Base-by-base conservation (phyloP, 2,329 filamentous ascomycete species). In the Trichophyton verrucosum region DNA sequence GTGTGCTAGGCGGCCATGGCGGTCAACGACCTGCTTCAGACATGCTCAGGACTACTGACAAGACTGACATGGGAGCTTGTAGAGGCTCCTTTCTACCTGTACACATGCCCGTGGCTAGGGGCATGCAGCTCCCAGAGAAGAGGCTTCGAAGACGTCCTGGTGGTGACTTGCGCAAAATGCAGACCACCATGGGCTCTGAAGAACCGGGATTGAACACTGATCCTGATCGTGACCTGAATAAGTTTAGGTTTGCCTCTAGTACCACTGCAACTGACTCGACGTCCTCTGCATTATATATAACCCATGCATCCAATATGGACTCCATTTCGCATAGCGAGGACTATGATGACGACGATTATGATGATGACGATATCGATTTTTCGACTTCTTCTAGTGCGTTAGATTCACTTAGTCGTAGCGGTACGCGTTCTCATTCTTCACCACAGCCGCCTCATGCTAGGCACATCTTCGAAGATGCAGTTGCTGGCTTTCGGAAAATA, bases 381-480 rank as follows among this genome's bases (percentile, higher is more conserved):
- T 65, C 69, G 49, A 68, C 69, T 40, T 68, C 68, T 38, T 69
- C 70, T 5, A 72, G 71, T 24, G 73, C 71, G 51, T 67, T 68
- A n/a, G 72, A 74, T 46, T 78, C 75, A 11, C 67, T 76, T 58
- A 73, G 77, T 49, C 72, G 77, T 56, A 81, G 80, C 1, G 78
- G 81, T 64, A 82, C 81, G 1, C 49, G 49, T 27, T 55, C 49
- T 36, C 82, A 81, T 1, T 55, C 49, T 15, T 55, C 30, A 8
- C 49, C 49, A 36, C 40, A 42, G 22, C 33, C 33, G 33, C 79
- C 82, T 63, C 78, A 81, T 59, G 63, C 84, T 17, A 75, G 82
- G 51, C 80, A 81, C 1, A 96, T 91, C 0, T 96, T 97, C 66
- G 90, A 97, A 72, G 86, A 82, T 2, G 91, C 95, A 68, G 89